These are phyloP conservation scores for Zalaria obscura DNA, from an alignment of 2,329 filamentous ascomycete genomes.

Conservation along the genomic window DNA sequence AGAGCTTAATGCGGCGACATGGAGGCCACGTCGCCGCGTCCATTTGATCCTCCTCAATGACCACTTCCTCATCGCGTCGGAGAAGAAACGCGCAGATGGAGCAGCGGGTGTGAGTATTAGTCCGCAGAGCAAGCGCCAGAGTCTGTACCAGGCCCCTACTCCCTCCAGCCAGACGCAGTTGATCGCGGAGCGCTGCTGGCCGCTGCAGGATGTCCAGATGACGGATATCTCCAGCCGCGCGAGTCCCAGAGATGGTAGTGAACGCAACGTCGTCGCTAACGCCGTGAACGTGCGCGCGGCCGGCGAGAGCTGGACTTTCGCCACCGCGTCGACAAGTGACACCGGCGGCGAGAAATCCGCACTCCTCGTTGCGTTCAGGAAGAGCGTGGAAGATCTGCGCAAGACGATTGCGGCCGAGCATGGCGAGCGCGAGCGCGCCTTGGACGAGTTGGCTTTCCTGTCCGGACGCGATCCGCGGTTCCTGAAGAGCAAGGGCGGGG, in stretches of 20 bases:
- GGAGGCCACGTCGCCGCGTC: slow-evolving; percentile 80
- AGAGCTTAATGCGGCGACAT: slow-evolving; percentile 91
- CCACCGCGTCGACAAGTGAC: slow-evolving; percentile 61
- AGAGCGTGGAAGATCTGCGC: slow-evolving; percentile 81
- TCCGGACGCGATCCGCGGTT: slow-evolving; percentile 28
- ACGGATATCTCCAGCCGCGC: slow-evolving; percentile 57
- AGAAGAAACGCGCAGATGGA: slow-evolving; percentile 72
- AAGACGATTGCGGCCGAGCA: slow-evolving; percentile 76
- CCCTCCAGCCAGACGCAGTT: slow-evolving; percentile 43
- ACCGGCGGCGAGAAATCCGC: slow-evolving; percentile 58
- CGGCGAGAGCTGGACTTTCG: slow-evolving; percentile 85
- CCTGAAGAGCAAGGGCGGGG: slow-evolving; percentile 51
- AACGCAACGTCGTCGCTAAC: slow-evolving; percentile 49
- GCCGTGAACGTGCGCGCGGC: slow-evolving; percentile 85
- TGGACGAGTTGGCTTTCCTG: slow-evolving; percentile 16
- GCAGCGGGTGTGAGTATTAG: slow-evolving; percentile 7
- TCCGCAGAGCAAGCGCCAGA: slow-evolving; percentile 14
- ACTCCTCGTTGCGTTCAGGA: slow-evolving; percentile 78
- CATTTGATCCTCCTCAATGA: slow-evolving; percentile 91
- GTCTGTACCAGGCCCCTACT: slow-evolving; percentile 23
- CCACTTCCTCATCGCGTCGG: slow-evolving; percentile 80
- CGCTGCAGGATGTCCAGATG: slow-evolving; percentile 80
- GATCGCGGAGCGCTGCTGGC: slow-evolving; percentile 89
- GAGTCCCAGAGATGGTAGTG: slow-evolving; percentile 13
- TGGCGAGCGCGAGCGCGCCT: slow-evolving; percentile 62